A percentile compares a stretch with the other conserved stretches of the same genome.
Conservation (phyloP, 2,329 filamentous ascomycete genomes). For the Penicillium oxalicum region DNA sequence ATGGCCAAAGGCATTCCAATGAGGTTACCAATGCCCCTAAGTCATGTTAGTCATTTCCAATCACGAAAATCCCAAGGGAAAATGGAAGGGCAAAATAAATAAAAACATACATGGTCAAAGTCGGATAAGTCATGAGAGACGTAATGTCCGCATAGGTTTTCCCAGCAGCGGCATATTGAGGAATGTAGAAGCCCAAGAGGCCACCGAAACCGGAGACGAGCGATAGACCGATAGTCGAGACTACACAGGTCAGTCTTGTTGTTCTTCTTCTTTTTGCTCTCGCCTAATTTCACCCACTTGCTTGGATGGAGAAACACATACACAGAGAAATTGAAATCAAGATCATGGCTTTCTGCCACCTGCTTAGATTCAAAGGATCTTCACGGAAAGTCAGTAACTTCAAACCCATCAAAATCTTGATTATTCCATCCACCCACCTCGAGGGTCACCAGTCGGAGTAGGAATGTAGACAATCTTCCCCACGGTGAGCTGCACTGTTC, state of each 20-base stretch:
- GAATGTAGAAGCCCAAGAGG: constrained; percentile 39
- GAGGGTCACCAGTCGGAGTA: constrained; percentile 31
- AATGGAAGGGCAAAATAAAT: too few species aligned
- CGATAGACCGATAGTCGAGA: constrained; percentile 36
- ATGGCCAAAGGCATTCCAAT: constrained; percentile 34
- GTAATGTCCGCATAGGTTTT: constrained; percentile 38
- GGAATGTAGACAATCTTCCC: constrained; percentile 33
- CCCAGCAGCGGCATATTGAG: constrained; percentile 32
- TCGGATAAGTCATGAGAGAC: constrained; percentile 32
- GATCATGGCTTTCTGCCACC: constrained; percentile 25
- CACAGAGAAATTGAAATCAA: constrained; percentile 25
- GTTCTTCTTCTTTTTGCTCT: background rate
- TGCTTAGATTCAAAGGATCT: constrained; percentile 27
- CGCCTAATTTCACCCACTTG: too few species aligned
- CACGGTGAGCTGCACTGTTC: constrained; percentile 26
- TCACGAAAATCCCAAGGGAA: too few species aligned
- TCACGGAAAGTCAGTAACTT: background rate
- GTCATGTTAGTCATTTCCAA: background rate
- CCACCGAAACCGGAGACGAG: constrained; percentile 41
- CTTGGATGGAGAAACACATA: constrained; percentile 6
- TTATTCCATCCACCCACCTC: constrained; percentile 7
- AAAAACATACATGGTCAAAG: constrained; percentile 22
- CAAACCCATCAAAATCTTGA: background rate
- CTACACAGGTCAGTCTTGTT: constrained; percentile 22
- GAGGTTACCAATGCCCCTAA: constrained; percentile 30